Percentiles rank a stretch among this genome's conserved stretches.
Evolutionary conservation across 768 basidiomycete species (phyloP).

Genomic region (Boletus reticuloceps): DNA sequence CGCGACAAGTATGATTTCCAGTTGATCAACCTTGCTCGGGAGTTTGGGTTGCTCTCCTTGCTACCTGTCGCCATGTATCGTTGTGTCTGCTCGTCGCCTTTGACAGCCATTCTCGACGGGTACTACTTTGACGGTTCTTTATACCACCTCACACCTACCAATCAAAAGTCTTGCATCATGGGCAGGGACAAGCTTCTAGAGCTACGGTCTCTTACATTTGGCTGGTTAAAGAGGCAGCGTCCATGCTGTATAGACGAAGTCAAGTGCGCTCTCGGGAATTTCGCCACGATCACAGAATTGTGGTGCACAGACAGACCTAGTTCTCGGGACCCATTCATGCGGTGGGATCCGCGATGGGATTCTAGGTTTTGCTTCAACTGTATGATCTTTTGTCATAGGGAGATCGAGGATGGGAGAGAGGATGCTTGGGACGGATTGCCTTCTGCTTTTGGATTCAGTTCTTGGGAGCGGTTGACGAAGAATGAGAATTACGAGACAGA

Average conservation of each 20-base stretch:
- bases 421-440: conserved; percentile 22
- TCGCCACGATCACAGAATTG: conserved; percentile 20
- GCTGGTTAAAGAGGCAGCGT: conserved; percentile 15
- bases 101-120: conserved; percentile 23
- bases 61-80: conserved; percentile 25
- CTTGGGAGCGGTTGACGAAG: conserved; percentile 10
- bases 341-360: conserved; percentile 23
- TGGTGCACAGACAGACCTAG: conserved; percentile 19
- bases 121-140: conserved; percentile 18
- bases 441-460: conserved; percentile 18
- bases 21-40: conserved; percentile 23
- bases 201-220: conserved; percentile 17
- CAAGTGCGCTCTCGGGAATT: conserved; percentile 20
- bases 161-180: conserved; percentile 24
- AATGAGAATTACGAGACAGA: conserved; percentile 5
- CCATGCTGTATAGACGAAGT: conserved; percentile 18
- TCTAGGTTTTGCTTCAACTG: conserved; percentile 18
- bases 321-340: conserved; percentile 22
- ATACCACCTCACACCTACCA: conserved; percentile 16
- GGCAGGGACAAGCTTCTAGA: conserved; percentile 24
- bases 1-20: conserved; percentile 26
- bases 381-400: conserved; percentile 21
- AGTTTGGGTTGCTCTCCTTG: conserved; percentile 22
- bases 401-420: conserved; percentile 26
- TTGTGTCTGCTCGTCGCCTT: conserved; percentile 16